Percentiles rank a stretch among this genome's conserved stretches.
Conservation (phyloP, 2,329 filamentous ascomycete species). For the Stagonosporopsis chrysanthemi region DNA sequence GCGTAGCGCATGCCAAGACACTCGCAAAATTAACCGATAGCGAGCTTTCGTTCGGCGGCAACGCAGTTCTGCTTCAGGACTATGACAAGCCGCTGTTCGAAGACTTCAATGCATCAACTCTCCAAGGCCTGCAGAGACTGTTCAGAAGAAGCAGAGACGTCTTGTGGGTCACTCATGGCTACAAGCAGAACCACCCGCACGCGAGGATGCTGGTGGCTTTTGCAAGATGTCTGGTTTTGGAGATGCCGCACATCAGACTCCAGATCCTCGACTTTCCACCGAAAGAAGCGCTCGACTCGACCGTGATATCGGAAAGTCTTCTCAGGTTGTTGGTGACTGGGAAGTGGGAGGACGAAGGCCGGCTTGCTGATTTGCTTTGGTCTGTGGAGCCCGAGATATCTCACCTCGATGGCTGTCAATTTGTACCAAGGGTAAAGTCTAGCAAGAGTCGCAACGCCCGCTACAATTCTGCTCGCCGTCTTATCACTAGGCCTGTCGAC, state of each 20-base stretch:
- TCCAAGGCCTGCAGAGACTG: constrained; percentile 6
- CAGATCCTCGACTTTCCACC: constrained; percentile 18
- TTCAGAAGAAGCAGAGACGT: constrained; percentile 5
- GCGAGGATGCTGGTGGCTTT: constrained; percentile 22
- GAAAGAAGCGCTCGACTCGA: background rate
- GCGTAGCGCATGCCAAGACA: background rate
- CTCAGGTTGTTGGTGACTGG: background rate
- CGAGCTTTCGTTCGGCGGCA: background rate
- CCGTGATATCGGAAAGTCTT: background rate
- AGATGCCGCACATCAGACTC: constrained; percentile 14
- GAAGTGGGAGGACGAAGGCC: background rate
- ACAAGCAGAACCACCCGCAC: constrained; percentile 11
- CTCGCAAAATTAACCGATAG: background rate
- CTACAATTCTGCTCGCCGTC: constrained; percentile 28
- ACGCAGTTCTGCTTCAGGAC: constrained; percentile 1
- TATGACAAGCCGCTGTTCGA: constrained; percentile 7
- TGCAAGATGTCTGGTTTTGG: constrained; percentile 5
- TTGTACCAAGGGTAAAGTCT: constrained; percentile 12
- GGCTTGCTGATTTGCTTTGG: background rate
- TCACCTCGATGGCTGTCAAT: background rate
- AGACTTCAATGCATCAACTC: background rate
- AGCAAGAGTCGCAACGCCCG: constrained; percentile 23
- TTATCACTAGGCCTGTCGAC: background rate
- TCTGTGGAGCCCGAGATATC: constrained; percentile 7
- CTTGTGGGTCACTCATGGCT: constrained; percentile 24